A percentile compares a stretch with the other conserved stretches of the same genome.
Conservation (phyloP, 179 eudicot species). For the Sideroxylon spinosum region DNA sequence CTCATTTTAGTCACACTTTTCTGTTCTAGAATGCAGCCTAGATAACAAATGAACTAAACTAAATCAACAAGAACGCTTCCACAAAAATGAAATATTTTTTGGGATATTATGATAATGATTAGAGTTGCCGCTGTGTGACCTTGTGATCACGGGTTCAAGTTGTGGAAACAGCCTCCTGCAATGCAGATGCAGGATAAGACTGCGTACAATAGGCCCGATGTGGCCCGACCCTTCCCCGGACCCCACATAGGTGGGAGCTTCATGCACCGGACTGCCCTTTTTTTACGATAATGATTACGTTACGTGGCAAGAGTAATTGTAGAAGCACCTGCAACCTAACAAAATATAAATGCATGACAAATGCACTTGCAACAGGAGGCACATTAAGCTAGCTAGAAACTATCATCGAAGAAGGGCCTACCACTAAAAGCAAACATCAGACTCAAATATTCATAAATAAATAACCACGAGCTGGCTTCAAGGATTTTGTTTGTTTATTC, state of each 20-base stretch:
- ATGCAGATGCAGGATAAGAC: too few species aligned
- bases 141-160: too few species aligned
- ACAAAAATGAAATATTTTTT: not conserved
- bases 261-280: too few species aligned
- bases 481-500: not conserved
- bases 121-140: too few species aligned
- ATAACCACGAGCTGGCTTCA: not conserved
- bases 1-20: conserved; percentile 6
- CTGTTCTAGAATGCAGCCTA: not conserved
- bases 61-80: not conserved
- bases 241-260: too few species aligned
- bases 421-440: not conserved
- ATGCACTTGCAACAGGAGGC: not conserved
- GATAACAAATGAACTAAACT: not conserved
- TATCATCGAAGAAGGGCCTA: not conserved
- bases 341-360: too few species aligned
- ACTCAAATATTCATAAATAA: too few species aligned
- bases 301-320: not conserved
- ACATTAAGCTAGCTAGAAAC: not conserved
- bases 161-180: too few species aligned
- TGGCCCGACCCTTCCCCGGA: too few species aligned
- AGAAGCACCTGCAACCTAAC: not conserved
- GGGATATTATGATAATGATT: too few species aligned
- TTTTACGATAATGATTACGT: not conserved
- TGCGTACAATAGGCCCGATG: too few species aligned